These are phyloP conservation scores for Beauveria sp. DNA, from an alignment of 2,329 filamentous ascomycete genomes.

Conservation along the genomic window DNA sequence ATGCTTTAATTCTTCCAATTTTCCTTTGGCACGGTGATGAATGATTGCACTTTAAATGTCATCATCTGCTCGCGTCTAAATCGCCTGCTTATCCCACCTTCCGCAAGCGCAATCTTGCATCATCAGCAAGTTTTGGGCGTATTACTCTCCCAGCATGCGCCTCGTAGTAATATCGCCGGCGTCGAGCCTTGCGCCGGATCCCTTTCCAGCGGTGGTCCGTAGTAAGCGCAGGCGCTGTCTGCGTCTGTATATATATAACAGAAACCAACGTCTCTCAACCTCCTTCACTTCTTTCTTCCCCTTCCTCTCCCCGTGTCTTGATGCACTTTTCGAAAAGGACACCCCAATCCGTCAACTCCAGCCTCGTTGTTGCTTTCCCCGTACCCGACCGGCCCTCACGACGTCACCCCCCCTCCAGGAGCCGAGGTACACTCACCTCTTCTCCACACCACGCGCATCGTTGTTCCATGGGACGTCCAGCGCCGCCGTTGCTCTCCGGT, in stretches of 20 bases:
- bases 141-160: slow-evolving; percentile 7
- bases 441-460: background rate
- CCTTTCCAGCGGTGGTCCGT: background rate
- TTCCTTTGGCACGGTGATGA: background rate
- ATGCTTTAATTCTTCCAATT: no score
- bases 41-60: background rate
- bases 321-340: background rate
- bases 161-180: slow-evolving; percentile 3
- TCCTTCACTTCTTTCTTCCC: background rate
- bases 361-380: background rate
- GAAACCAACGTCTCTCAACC: background rate
- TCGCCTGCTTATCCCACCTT: background rate
- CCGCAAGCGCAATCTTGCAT: background rate
- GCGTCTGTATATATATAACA: background rate
- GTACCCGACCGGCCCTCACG: slow-evolving; percentile 1
- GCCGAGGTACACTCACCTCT: slow-evolving; percentile 10
- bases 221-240: slow-evolving; percentile 1
- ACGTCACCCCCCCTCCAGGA: background rate
- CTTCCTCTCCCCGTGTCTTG: no score
- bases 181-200: no score
- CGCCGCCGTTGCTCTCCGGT: background rate
- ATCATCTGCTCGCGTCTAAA: background rate
- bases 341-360: background rate
- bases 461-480: background rate
- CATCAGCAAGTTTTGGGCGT: background rate